These are phyloP conservation scores for Byssoonygena ceratinophila DNA, from an alignment of 2,329 filamentous ascomycete species.

Conservation along the genomic window DNA sequence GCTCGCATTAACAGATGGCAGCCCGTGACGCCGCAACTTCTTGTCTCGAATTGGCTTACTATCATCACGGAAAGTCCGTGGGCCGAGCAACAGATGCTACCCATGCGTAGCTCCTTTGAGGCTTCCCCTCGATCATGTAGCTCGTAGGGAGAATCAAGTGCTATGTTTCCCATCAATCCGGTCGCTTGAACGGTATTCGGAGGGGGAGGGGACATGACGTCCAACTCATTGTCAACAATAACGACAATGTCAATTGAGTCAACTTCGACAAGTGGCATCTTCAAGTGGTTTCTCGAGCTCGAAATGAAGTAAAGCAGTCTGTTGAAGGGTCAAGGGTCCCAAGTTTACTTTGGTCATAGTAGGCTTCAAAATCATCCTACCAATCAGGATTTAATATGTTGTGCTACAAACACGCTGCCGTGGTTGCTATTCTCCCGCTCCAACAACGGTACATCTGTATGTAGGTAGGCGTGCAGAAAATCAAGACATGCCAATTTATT, in stretches of 20 bases:
- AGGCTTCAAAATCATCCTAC: no score
- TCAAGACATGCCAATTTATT: no score
- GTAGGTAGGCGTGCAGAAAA: no score
- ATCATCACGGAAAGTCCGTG: constrained; percentile 46
- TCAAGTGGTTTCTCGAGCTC: no score
- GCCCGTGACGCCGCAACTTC: background rate
- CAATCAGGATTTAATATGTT: no score
- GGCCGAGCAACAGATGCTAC: constrained; percentile 44
- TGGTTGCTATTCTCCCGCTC: no score
- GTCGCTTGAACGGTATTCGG: constrained; percentile 36
- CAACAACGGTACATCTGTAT: no score
- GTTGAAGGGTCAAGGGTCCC: no score
- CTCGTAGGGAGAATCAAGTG: constrained; percentile 27
- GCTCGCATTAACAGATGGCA: background rate
- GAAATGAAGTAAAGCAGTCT: no score
- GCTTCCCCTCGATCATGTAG: constrained; percentile 34
- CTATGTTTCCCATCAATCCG: constrained; percentile 37
- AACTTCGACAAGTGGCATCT: constrained; percentile 29
- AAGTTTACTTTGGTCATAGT: no score
- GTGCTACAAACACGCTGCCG: no score
- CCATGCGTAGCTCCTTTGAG: constrained; percentile 40
- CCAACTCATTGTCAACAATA: constrained; percentile 47
- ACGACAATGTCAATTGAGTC: constrained; percentile 41
- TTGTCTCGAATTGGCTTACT: constrained; percentile 24
- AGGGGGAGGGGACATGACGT: constrained; percentile 41